Evolutionary conservation across 1,284 basidiomycete species (phyloP).

Genomic region (Trichosporon ovoides): DNA sequence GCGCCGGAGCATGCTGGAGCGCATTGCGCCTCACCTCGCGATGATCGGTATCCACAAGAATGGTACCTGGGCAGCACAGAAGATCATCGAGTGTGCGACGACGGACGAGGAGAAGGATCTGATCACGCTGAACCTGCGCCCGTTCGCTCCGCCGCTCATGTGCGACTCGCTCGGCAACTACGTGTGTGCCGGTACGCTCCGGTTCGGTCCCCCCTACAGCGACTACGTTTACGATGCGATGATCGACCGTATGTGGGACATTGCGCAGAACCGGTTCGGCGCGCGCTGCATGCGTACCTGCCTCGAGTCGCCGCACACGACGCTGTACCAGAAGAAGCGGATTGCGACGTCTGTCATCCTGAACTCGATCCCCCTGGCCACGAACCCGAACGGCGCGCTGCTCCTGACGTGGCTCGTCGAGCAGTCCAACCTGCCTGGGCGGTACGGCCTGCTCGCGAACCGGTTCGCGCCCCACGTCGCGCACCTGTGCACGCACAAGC

Average conservation of each 20-base stretch:
- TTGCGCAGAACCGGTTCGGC: conserved; percentile 87
- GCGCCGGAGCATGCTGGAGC: conserved; percentile 84
- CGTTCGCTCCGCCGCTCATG: conserved; percentile 88
- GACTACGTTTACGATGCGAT: conserved; percentile 98
- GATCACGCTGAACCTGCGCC: conserved; percentile 77
- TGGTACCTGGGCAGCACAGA: conserved; percentile 98
- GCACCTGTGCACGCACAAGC: conserved; percentile 94
- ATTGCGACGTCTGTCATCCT: conserved; percentile 90
- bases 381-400: conserved; percentile 93
- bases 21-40: conserved; percentile 87
- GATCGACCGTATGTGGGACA: conserved; percentile 96
- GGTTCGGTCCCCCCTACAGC: conserved; percentile 79
- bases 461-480: conserved; percentile 93
- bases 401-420: conserved; percentile 96
- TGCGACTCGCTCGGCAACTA: conserved; percentile 98
- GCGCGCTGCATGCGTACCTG: conserved; percentile 97
- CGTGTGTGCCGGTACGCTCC: conserved; percentile 77
- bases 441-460: conserved; percentile 86
- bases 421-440: conserved; percentile 82
- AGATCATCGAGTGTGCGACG: conserved; percentile 93
- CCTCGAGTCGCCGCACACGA: conserved; percentile 81
- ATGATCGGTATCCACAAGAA: conserved; percentile 99
- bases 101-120: conserved; percentile 81
- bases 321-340: conserved; percentile 82
- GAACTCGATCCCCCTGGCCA: conserved; percentile 95